Evolutionary conservation across 78 protist species (phyloP), one percentile per base, ranked within the genome.

Genomic region (Chrysochromulina parva): DNA sequence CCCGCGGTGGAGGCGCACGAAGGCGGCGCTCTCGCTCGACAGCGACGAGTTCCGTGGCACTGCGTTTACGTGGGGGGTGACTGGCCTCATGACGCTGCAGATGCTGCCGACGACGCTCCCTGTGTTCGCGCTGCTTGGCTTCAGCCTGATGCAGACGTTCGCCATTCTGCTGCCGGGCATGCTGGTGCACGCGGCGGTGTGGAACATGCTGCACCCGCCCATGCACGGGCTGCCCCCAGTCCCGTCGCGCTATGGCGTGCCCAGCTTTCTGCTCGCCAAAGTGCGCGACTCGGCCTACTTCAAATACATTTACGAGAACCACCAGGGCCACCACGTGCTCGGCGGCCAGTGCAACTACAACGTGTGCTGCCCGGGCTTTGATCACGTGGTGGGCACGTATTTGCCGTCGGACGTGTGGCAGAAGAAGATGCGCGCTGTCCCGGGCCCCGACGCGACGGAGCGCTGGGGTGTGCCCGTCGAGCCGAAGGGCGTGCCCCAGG

Each of bases 181-280:
- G 82, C 82, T 74, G 50, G 28, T 74, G 20, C 82, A 74, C 24
- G 82, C 82, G 82, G 13, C 14, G 20, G 55, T 48, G 4, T 74
- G 82, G 82, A 74, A 74, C 82, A 74, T 74, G 82, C 82, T 74
- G 14, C 82, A 74, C 55, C 82, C 82, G 9, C 82, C 82, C n/a
- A 74, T 74, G 82, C 82, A 74, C 71, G 24, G 71, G 16, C 57
- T 74, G n/a, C 57, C 57, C 28, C 2, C 2, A 2, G 82, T 74
- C 14, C 54, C 54, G 19, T 19, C 14, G 28, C 4, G n/a, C 24
- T 10, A 17, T 20, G 71, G 71, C 28, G 71, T 20, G 16, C 24
- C 71, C 26, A 4, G 28, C 16, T 13, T 20, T 13, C 4, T 10
- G 16, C 71, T 65, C 71, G 14, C 71, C 10, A 3, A 7, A 4